Evolutionary conservation across 2,329 filamentous ascomycete genomes (phyloP), one percentile per base, ranked within the genome.

Genomic region (Trichoderma citrinoviride): DNA sequence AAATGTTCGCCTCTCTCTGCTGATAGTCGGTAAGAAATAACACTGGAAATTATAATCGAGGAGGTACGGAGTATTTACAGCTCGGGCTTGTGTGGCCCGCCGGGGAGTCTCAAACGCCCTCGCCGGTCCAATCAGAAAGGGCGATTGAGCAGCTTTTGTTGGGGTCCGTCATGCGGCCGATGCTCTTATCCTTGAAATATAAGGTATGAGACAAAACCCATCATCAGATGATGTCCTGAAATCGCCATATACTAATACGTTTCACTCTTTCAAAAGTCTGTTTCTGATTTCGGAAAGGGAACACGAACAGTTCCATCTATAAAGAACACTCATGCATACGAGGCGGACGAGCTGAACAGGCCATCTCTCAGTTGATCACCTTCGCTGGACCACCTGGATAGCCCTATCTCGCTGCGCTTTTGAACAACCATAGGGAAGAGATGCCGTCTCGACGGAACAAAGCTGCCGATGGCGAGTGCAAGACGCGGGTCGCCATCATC

Each of bases 401-500:
- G 21, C 6, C 27, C 10, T 53, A 29, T 53, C 33, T 23, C 25
- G 6, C 21, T 21, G 10, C 46, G 15, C 10, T 49, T 37, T 23
- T 4, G 33, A 54, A 3, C 10, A 23, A 14, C 17, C 7, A 40
- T 3, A 23, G 14, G 17, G 12, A 37, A 37, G 50, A 8, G 12
- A 60, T 60, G 56, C 56, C 49, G 55, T 44, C 10, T 47, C 23
- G 19, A 19, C 33, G 21, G 46, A 12, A 12, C 33, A 37, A 5
- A 37, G 10, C 33, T 10, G 10, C 33, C 29, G 37, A 17, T 15
- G 14, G 21, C 29, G 33, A 37, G 29, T 2, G 5, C 4, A 56
- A 50, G 52, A 64, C 63, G 7, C 66, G 66, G 1, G 74, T 76
- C 25, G 77, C 77, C 64, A 69, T 79, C 46, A 68, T 79, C 33